Conservation (phyloP, 2,329 filamentous ascomycete genomes). For the Penicillium occitanis region DNA sequence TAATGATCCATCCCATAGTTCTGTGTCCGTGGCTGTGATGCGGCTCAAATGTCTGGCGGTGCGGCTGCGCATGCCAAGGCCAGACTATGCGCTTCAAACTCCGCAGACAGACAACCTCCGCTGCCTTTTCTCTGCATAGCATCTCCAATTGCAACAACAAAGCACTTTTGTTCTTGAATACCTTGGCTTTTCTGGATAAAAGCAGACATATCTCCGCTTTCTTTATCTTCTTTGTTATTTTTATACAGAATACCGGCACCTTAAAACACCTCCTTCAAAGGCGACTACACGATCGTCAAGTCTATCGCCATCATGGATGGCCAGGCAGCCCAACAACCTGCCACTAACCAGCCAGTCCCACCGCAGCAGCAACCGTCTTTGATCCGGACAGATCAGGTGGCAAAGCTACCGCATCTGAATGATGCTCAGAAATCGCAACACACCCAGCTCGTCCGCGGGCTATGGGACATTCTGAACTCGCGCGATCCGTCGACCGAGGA, state of each 20-base stretch:
- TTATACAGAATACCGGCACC: no score
- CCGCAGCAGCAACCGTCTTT: slow-evolving; percentile 46
- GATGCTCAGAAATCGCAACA: slow-evolving; percentile 58
- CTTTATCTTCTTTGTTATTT: neutral
- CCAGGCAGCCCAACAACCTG: slow-evolving; percentile 27
- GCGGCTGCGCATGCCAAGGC: slow-evolving; percentile 12
- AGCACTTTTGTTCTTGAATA: neutral
- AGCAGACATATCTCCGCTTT: neutral
- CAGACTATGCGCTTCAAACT: slow-evolving; percentile 8
- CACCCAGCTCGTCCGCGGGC: slow-evolving; percentile 52
- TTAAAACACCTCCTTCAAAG: neutral
- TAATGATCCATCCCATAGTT: neutral
- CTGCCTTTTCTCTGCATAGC: neutral
- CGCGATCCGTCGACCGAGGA: slow-evolving; percentile 51
- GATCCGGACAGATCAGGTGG: slow-evolving; percentile 55
- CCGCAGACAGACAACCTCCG: neutral
- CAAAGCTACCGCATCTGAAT: slow-evolving; percentile 53
- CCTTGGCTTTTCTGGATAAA: neutral
- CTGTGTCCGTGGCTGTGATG: neutral
- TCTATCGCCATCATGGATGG: slow-evolving; percentile 33
- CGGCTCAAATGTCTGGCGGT: neutral
- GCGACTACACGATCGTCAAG: neutral
- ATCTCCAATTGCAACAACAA: neutral
- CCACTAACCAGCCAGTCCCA: slow-evolving; percentile 32
- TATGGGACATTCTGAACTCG: slow-evolving; percentile 55